A percentile compares a stretch with the other conserved stretches of the same genome.
These are phyloP conservation scores for Wilhelminamyces savonicus DNA, from an alignment of 805 yeast genomes.

Conservation along the genomic window DNA sequence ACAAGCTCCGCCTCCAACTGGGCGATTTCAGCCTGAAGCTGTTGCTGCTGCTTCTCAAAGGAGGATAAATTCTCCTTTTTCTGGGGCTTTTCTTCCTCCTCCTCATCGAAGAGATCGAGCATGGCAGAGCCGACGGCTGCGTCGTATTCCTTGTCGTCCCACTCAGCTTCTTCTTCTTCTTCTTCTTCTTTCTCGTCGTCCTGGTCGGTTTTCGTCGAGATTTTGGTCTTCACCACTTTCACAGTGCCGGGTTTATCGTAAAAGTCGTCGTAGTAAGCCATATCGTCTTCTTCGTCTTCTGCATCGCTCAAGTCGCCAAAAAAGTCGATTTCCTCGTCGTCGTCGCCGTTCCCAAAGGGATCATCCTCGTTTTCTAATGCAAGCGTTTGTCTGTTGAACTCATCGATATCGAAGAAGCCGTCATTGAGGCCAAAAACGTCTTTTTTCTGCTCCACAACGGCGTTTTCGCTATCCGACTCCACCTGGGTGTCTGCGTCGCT, in stretches of 20 bases:
- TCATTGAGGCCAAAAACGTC: conserved; percentile 72
- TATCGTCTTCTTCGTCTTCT: conserved; percentile 36
- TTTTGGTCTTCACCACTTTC: too few relatives aligned
- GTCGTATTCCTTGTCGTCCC: conserved; percentile 57
- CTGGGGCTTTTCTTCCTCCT: conserved; percentile 18
- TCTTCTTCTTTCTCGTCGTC: conserved; percentile 27
- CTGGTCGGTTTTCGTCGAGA: conserved; percentile 2
- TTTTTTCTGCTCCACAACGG: conserved; percentile 19
- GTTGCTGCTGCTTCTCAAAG: conserved; percentile 76
- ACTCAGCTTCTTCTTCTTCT: conserved; percentile 25
- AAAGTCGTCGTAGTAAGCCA: conserved; percentile 60
- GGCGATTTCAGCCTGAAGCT: conserved; percentile 70
- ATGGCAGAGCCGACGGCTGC: conserved; percentile 55
- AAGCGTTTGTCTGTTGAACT: conserved; percentile 70
- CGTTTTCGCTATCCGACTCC: conserved; percentile 6
- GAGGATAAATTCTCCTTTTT: conserved; percentile 48
- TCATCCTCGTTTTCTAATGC: conserved; percentile 51
- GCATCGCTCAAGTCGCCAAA: conserved; percentile 39
- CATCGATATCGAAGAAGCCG: conserved; percentile 78
- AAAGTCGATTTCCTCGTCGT: conserved; percentile 39
- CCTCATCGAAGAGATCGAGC: conserved; percentile 46
- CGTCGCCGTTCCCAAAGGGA: conserved; percentile 24
- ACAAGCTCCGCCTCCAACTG: conserved; percentile 80
- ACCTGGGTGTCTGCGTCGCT: conserved; percentile 9
- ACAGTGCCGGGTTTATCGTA: conserved; percentile 41